Percentiles rank a stretch among this genome's conserved stretches.
These are phyloP conservation scores for Mucor indicus DNA, from an alignment of 371 early-diverging fungal genomes.

Conservation along the genomic window DNA sequence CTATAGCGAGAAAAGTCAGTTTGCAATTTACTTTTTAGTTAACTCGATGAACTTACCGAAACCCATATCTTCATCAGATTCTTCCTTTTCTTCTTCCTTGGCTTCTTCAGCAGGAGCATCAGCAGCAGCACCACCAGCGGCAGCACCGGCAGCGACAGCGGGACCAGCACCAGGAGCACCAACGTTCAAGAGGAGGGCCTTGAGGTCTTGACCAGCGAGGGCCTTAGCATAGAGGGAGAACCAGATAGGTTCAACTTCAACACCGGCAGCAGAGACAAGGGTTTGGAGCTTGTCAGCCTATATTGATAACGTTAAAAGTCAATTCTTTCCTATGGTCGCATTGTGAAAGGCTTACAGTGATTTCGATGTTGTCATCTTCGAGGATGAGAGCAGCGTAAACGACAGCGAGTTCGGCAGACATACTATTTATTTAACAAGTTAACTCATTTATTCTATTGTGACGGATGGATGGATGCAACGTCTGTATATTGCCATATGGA, in stretches of 20 bases:
- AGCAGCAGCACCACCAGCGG: conserved; percentile 50
- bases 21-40: neutral
- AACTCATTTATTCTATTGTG: no score
- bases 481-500: no score
- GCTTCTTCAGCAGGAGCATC: conserved; percentile 63
- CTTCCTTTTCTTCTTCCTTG: conserved; percentile 76
- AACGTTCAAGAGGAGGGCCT: conserved; percentile 88
- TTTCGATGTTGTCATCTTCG: conserved; percentile 93
- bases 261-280: conserved; percentile 89
- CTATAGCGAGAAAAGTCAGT: conserved; percentile 22
- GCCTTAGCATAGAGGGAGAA: conserved; percentile 97
- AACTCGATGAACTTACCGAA: conserved; percentile 57
- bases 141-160: conserved; percentile 57
- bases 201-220: conserved; percentile 90
- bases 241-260: conserved; percentile 95
- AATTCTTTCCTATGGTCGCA: neutral
- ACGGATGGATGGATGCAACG: no score
- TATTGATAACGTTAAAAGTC: neutral
- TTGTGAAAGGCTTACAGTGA: conserved; percentile 93
- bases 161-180: conserved; percentile 81
- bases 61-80: conserved; percentile 94
- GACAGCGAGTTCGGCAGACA: conserved; percentile 86
- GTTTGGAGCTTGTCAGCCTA: conserved; percentile 95
- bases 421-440: no score
- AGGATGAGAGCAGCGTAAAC: conserved; percentile 98